A percentile compares a stretch with the other conserved stretches of the same genome.
Evolutionary conservation across 2,329 filamentous ascomycete genomes (phyloP).

Genomic region (Cordyceps javanica): DNA sequence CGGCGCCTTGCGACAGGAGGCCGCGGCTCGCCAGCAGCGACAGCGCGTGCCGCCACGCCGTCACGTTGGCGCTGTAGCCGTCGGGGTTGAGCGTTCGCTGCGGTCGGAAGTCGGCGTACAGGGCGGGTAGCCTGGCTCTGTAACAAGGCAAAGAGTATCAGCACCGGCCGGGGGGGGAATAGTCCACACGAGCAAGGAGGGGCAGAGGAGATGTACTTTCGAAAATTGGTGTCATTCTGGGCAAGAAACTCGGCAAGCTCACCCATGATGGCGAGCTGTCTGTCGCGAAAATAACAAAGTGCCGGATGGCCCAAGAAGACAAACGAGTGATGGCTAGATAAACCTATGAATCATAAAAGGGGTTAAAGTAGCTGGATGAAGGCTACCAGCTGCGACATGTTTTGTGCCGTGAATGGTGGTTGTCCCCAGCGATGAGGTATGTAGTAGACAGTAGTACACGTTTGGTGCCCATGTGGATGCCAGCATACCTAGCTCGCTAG

Average conservation of each 20-base stretch:
- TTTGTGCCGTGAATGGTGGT: background rate
- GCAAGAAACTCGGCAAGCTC: conserved; percentile 63
- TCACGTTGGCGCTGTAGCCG: conserved; percentile 73
- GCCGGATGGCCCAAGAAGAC: background rate
- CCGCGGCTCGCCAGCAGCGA: conserved; percentile 63
- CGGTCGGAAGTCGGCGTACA: conserved; percentile 79
- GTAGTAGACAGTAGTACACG: too few relatives aligned
- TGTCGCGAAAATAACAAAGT: background rate
- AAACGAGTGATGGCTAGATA: background rate
- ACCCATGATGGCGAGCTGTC: conserved; percentile 42
- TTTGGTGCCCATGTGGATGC: too few relatives aligned
- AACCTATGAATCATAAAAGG: background rate
- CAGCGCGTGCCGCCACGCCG: conserved; percentile 72
- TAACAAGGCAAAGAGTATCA: conserved; percentile 14
- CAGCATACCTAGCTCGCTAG: too few relatives aligned
- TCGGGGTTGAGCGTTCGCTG: conserved; percentile 76
- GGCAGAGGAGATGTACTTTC: conserved; percentile 41
- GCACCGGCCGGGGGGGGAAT: background rate
- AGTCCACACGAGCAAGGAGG: too few relatives aligned
- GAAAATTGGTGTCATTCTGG: conserved; percentile 55
- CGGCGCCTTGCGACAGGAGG: conserved; percentile 34
- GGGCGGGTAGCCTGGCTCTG: conserved; percentile 71
- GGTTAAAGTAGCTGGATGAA: background rate
- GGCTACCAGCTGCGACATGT: background rate
- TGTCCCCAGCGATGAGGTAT: too few relatives aligned